Percentiles rank a stretch among this genome's conserved stretches.
Evolutionary conservation across 306 rosid species (phyloP).

Genomic region (Cicer pinnatifidum): DNA sequence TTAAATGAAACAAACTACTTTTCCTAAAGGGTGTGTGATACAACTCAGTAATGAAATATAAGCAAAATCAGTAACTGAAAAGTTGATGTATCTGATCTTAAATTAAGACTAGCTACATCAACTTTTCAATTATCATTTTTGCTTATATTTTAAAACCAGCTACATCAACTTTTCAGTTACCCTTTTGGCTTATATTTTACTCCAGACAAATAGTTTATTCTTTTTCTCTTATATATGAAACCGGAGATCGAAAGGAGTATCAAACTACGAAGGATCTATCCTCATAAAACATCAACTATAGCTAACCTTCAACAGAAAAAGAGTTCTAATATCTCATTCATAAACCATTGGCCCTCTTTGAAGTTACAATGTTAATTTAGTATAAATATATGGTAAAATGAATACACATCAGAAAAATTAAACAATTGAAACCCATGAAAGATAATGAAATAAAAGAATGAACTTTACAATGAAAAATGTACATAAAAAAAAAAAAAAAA

Average conservation of each 20-base stretch:
- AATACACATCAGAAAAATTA: not conserved
- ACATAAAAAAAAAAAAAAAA: not conserved
- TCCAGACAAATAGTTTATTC: no score
- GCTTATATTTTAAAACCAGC: no score
- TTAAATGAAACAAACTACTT: no score
- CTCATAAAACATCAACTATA: not conserved
- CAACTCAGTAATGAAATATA: no score
- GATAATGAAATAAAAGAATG: not conserved
- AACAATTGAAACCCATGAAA: constrained; percentile 23
- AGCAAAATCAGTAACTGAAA: no score
- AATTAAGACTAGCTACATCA: no score
- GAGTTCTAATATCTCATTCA: not conserved
- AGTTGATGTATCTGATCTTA: no score
- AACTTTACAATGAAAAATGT: not conserved
- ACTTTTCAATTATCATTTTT: no score
- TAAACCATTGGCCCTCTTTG: not conserved
- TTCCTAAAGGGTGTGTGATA: no score
- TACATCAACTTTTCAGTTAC: no score
- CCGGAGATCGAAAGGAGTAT: not conserved
- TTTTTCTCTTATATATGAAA: no score
- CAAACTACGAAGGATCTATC: not conserved
- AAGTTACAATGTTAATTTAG: not conserved
- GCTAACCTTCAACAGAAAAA: not conserved
- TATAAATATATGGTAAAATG: not conserved
- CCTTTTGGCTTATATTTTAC: no score